phyloP scores from a whole-genome alignment of 805 yeast species.

The Wickerhamiella sergipiensis region DNA sequence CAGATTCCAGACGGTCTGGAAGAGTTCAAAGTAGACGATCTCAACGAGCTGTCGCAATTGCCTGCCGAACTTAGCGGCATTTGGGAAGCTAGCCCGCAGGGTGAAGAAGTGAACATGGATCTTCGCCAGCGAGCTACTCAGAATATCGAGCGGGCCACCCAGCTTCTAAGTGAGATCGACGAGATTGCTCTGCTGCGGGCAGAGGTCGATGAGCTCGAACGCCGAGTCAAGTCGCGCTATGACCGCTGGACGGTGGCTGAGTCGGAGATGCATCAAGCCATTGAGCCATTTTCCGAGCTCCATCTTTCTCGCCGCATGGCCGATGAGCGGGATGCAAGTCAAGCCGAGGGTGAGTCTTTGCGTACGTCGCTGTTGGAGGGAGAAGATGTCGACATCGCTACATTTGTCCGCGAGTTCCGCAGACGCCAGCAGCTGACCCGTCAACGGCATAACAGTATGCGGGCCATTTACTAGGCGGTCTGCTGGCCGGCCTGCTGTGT shows the following conservation, averaged over 20 bases:
- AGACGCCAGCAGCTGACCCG: not conserved
- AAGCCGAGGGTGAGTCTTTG: constrained; percentile 12
- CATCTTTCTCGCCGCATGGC: constrained; percentile 25
- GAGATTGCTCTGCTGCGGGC: constrained; percentile 15
- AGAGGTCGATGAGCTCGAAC: constrained; percentile 13
- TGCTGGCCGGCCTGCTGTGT: too few relatives aligned
- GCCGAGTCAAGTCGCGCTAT: constrained; percentile 13
- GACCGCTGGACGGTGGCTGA: constrained; percentile 9
- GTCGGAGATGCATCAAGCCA: constrained; percentile 22
- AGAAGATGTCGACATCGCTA: constrained; percentile 1
- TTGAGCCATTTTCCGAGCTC: constrained; percentile 28
- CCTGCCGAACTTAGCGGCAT: constrained; percentile 20
- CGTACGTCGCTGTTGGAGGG: constrained; percentile 5
- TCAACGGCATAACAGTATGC: not conserved
- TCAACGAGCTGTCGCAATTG: constrained; percentile 15
- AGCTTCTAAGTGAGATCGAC: constrained; percentile 19
- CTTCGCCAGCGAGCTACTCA: constrained; percentile 19
- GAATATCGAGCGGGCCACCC: constrained; percentile 18
- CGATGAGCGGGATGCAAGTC: constrained; percentile 22
- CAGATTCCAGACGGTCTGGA: constrained; percentile 15
- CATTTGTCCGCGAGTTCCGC: not conserved
- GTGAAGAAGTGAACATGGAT: constrained; percentile 16
- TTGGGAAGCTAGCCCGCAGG: constrained; percentile 17
- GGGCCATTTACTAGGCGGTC: not conserved
- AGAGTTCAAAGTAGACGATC: constrained; percentile 15